phyloP scores from a whole-genome alignment of 163 green algal species.

The Picocystis sp. region DNA sequence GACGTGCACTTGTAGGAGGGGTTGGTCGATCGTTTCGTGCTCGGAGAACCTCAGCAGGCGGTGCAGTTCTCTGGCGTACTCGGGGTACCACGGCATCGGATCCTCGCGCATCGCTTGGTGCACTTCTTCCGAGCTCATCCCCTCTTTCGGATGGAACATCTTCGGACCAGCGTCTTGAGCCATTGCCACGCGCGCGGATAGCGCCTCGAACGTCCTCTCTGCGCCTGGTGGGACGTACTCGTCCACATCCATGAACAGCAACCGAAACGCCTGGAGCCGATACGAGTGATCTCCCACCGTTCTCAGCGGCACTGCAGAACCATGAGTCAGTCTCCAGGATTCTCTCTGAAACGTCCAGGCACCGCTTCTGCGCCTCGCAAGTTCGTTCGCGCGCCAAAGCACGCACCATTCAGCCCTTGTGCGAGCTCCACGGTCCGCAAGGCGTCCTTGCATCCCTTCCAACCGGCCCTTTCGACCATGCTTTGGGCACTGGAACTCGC shows the following conservation, averaged over 20 bases:
- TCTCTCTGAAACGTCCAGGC: no score
- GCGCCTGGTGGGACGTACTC: conserved; percentile 43
- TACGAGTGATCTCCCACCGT: conserved; percentile 50
- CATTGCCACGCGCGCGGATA: no score
- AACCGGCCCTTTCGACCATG: no score
- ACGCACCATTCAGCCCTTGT: no score
- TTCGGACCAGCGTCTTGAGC: no score
- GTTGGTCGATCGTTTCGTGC: conserved; percentile 76
- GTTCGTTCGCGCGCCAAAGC: no score
- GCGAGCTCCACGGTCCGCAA: no score
- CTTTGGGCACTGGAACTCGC: no score
- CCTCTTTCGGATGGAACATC: no score
- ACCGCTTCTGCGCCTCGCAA: no score
- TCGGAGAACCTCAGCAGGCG: conserved; percentile 61
- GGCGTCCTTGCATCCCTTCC: no score
- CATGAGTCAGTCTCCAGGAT: not conserved
- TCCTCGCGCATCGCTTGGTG: conserved; percentile 1
- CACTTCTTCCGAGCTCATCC: no score
- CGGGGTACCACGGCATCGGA: conserved; percentile 59
- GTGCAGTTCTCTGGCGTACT: conserved; percentile 59
- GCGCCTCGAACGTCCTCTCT: conserved; percentile 16
- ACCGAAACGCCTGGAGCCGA: conserved; percentile 43
- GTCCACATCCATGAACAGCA: conserved; percentile 40
- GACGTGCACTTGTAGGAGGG: conserved; percentile 41
- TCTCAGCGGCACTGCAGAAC: conserved; percentile 47